These are phyloP conservation scores for Corymbia maculata DNA, from an alignment of 345 rosid species.

Conservation along the genomic window DNA sequence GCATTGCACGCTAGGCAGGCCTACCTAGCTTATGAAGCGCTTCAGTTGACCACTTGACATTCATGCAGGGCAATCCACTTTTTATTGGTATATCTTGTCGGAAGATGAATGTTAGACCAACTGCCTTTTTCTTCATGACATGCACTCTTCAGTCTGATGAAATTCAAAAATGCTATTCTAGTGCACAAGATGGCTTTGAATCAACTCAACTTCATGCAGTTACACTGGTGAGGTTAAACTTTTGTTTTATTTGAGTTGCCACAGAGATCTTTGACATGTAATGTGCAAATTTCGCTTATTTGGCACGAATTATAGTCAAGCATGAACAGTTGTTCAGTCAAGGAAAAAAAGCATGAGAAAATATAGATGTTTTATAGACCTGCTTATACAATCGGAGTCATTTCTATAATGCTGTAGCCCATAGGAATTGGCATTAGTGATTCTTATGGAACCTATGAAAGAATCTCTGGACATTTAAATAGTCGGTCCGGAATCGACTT, in stretches of 20 bases:
- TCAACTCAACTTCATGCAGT: slow-evolving; percentile 73
- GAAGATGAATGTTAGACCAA: slow-evolving; percentile 67
- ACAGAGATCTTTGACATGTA: too few species aligned
- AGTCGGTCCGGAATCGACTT: not conserved
- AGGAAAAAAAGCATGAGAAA: not conserved
- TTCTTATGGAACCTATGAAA: not conserved
- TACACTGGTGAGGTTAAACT: slow-evolving; percentile 41
- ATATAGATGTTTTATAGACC: not conserved
- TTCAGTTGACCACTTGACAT: not conserved
- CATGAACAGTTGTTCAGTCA: not conserved
- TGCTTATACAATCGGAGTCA: not conserved
- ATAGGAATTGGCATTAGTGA: not conserved
- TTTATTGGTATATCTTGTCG: slow-evolving; percentile 74
- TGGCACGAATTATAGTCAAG: not conserved
- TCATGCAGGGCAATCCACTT: slow-evolving; percentile 47
- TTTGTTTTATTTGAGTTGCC: not conserved
- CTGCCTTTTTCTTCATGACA: slow-evolving; percentile 76
- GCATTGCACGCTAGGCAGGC: not conserved
- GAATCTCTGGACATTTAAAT: not conserved
- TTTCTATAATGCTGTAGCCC: not conserved
- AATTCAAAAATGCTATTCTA: slow-evolving; percentile 47
- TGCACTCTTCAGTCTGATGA: slow-evolving; percentile 65
- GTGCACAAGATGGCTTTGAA: slow-evolving; percentile 84
- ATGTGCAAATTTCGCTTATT: not conserved
- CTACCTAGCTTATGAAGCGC: not conserved